Conservation (phyloP, 768 basidiomycete species). For the Phaeotremella skinneri region DNA sequence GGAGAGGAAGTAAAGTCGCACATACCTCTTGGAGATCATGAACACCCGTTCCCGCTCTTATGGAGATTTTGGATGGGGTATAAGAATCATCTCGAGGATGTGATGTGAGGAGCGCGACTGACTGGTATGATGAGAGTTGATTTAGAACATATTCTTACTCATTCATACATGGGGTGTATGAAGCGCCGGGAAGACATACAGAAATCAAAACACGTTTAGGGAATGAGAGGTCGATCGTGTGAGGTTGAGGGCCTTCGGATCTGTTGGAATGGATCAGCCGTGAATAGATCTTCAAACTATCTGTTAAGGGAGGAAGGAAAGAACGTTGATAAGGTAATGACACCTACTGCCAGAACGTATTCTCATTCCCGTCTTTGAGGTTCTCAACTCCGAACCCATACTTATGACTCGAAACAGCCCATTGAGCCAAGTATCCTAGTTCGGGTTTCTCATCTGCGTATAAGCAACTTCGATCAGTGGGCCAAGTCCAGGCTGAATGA, state of each 20-base stretch:
- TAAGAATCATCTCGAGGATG: conserved; percentile 84
- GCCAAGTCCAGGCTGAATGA: background rate
- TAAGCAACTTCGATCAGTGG: background rate
- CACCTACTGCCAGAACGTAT: conserved; percentile 97
- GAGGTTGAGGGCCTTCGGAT: conserved; percentile 90
- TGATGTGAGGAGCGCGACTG: conserved; percentile 40
- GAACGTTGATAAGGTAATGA: conserved; percentile 49
- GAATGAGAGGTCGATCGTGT: conserved; percentile 92
- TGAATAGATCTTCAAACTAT: too few species aligned
- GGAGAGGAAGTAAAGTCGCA: background rate
- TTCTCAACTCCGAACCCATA: conserved; percentile 95
- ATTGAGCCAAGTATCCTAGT: conserved; percentile 78
- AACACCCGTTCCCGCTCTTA: conserved; percentile 86
- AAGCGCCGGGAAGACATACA: conserved; percentile 54
- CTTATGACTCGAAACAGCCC: conserved; percentile 95
- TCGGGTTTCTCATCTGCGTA: conserved; percentile 46
- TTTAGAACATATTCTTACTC: background rate
- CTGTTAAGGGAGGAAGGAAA: too few species aligned
- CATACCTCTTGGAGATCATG: conserved; percentile 91
- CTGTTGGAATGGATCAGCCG: conserved; percentile 42
- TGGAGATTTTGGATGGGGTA: conserved; percentile 84
- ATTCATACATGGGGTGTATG: background rate
- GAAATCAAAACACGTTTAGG: conserved; percentile 83
- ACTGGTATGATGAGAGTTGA: conserved; percentile 21
- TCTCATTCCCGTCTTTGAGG: conserved; percentile 78